Evolutionary conservation across 2,329 filamentous ascomycete genomes (phyloP), one percentile per base, ranked within the genome.

Genomic region (Penicillium paneum): DNA sequence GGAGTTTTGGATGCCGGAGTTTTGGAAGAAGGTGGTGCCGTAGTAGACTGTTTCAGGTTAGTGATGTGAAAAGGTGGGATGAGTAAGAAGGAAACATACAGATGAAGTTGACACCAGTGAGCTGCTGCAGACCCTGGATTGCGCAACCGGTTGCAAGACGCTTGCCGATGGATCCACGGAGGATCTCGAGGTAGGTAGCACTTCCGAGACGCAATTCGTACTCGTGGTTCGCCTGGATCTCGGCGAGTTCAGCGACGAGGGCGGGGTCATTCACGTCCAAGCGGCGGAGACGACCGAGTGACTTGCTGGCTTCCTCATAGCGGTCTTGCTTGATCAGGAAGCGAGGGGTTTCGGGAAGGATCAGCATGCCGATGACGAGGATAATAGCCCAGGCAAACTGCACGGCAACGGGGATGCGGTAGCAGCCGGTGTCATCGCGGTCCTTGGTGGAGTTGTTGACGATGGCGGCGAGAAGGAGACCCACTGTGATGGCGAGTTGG

Each of bases 141-240:
- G 61, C 60, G 40, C 72, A 74, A 6, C 74, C 71, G 15, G 71
- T 75, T 8, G 68, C 58, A 8, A 74, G 64, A 15, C 71, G 67
- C 60, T 68, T 75, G 19, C 68, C 66, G 34, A 76, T 59, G 5
- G 61, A 65, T 0, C 67, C 66, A 31, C 62, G 50, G 55, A 58
- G 38, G 28, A 56, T 57, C 31, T 59, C 55, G 12, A 57, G 10
- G 29, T 58, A 59, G 12, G 29, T 29, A 15, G 57, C 38, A 12
- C 29, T 35, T 28, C 51, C 55, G 8, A 57, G 29, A 38, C 48
- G 64, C 64, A 87, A 34, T 19, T 96, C 91, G 71, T 91, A 90
- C 74, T 90, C 89, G 74, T 93, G 84, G 79, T 94, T 95, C 76
- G 90, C 90, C 58, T 92, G 81, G 64, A 96, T 90, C 77, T 95